Evolutionary conservation across 176 grass and related monocot species (phyloP), one percentile per base, ranked within the genome.

Genomic region (Triticum dicoccoides): DNA sequence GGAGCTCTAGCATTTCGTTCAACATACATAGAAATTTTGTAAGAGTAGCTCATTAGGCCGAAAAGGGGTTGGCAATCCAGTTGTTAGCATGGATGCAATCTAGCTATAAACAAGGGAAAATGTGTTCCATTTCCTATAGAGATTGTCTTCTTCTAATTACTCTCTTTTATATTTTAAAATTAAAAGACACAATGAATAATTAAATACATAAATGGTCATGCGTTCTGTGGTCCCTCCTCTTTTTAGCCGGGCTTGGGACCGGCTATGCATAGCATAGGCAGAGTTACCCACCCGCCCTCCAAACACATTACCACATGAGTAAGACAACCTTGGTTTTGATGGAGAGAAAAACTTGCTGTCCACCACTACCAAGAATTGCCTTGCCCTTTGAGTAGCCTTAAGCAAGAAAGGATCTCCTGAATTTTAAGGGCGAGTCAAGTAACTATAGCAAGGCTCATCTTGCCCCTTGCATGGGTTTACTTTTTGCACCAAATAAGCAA

Each of bases 181-280:
- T 44, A 25, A 21, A 59, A 20, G 0, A 52, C 70, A 73, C 70
- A 73, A 25, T 42, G 69, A 13, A 38, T 9, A 73, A 24, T 44
- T 25, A 44, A 13, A 9, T 21, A 39, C 20, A 41, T 71, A 71
- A 33, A 32, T 15, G 65, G 65, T 15, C 29, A 67, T 15, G 14
- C 32, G 9, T 34, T 30, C 2, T 14, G 4, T 73, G 70, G 70
- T 45, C 70, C 70, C 70, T 72, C 69, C 69, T 44, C 70, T 44
- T 73, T 73, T 73, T 44, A 18, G 2, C 70, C 20, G 70, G 70
- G 70, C 38, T 73, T 73, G 70, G 70, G 38, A 73, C 70, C 38
- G 35, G 70, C 70, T 73, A 73, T 73, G 70, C 70, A 44, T 44
- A 24, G 70, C 70, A 73, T 73, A 73, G 70, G 70, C n/a, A 44